Percentiles rank a stretch among this genome's conserved stretches.
These are phyloP conservation scores for Apiotrichum siamense DNA, from an alignment of 1,284 basidiomycete species.

Conservation along the genomic window DNA sequence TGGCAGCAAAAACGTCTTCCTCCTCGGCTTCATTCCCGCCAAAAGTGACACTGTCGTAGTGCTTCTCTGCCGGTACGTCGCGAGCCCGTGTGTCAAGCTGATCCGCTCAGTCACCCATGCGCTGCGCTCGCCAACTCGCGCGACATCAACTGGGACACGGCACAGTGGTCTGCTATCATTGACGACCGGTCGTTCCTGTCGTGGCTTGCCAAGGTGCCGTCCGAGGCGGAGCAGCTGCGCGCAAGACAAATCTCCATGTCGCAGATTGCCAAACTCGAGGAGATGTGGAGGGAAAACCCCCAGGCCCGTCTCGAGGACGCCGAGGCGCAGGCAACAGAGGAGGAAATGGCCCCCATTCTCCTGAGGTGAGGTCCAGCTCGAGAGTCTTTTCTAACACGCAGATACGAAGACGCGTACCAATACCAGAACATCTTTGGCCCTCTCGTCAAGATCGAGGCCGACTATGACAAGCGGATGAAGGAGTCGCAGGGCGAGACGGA, in stretches of 20 bases:
- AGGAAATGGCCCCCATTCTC: slow-evolving; percentile 88
- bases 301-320: slow-evolving; percentile 91
- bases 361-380: slow-evolving; percentile 51
- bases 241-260: slow-evolving; percentile 93
- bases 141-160: slow-evolving; percentile 97
- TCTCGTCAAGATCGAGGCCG: slow-evolving; percentile 98
- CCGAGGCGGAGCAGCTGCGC: slow-evolving; percentile 87
- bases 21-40: slow-evolving; percentile 98
- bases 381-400: slow-evolving; percentile 16
- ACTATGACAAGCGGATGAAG: slow-evolving; percentile 96
- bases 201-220: slow-evolving; percentile 96
- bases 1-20: slow-evolving; percentile 99
- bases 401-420: slow-evolving; percentile 97
- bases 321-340: slow-evolving; percentile 91
- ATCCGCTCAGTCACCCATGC: slow-evolving; percentile 74
- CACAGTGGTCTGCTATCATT: slow-evolving; percentile 96
- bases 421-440: slow-evolving; percentile 99
- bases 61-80: slow-evolving; percentile 80
- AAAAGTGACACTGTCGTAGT: slow-evolving; percentile 99
- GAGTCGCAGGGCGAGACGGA: slow-evolving; percentile 98
- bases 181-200: slow-evolving; percentile 97
- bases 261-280: slow-evolving; percentile 95
- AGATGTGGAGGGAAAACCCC: slow-evolving; percentile 95
- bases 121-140: slow-evolving; percentile 81
- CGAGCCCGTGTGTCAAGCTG: slow-evolving; percentile 10